These are phyloP conservation scores for Coprinopsis cinerea DNA, from an alignment of 768 basidiomycete species.

Conservation along the genomic window DNA sequence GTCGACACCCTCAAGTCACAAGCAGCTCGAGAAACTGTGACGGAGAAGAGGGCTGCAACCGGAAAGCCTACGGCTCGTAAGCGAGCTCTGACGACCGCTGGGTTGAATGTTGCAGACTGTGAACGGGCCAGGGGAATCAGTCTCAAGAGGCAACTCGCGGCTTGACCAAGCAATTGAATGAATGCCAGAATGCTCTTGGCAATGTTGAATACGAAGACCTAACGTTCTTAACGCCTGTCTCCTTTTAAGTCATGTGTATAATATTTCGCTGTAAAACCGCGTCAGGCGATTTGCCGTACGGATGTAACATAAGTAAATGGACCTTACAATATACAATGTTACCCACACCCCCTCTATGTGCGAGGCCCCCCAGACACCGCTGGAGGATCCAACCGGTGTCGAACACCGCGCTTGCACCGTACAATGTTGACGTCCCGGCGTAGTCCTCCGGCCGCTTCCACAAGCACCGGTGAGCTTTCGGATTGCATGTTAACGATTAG, in stretches of 20 bases:
- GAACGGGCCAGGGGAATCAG: background rate
- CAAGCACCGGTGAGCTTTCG: background rate
- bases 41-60: background rate
- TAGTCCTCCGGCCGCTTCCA: background rate
- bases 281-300: background rate
- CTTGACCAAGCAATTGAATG: background rate
- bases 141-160: constrained; percentile 5
- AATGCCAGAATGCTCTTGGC: too few relatives aligned
- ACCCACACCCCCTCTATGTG: background rate
- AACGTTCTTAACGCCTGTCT: too few relatives aligned
- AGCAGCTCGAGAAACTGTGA: background rate
- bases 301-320: background rate
- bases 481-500: too few relatives aligned
- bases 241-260: too few relatives aligned
- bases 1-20: background rate
- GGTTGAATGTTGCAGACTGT: background rate
- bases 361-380: background rate
- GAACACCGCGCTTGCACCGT: too few relatives aligned
- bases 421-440: background rate
- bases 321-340: background rate
- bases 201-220: too few relatives aligned
- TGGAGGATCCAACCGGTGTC: too few relatives aligned
- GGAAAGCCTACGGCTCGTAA: background rate
- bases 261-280: too few relatives aligned
- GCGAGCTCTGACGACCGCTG: background rate